phyloP scores from a whole-genome alignment of 2,329 filamentous ascomycete species.

The Clonostachys sp. region DNA sequence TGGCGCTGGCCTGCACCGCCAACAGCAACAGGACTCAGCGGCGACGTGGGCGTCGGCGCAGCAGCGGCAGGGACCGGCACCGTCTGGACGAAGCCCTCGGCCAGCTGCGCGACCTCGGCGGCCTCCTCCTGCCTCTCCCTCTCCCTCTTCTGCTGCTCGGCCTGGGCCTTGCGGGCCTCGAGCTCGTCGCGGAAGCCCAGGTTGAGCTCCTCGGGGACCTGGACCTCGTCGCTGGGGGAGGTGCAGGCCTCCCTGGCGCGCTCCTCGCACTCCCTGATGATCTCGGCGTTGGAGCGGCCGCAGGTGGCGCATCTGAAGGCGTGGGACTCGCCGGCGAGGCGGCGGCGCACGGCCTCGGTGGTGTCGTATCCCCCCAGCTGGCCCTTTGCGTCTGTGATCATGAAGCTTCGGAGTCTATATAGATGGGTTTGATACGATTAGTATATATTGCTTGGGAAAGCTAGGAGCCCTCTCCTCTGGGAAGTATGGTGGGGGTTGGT shows the following conservation, averaged over 20 bases:
- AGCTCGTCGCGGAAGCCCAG: slow-evolving; percentile 74
- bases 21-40: not conserved
- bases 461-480: too few relatives aligned
- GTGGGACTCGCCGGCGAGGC: slow-evolving; percentile 63
- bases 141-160: slow-evolving; percentile 11
- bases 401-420: slow-evolving; percentile 69
- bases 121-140: slow-evolving; percentile 29
- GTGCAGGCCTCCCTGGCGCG: slow-evolving; percentile 32
- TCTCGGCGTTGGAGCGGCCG: slow-evolving; percentile 65
- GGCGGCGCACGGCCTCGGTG: slow-evolving; percentile 58
- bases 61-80: slow-evolving; percentile 10
- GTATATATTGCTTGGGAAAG: not conserved
- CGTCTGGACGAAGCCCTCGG: slow-evolving; percentile 56
- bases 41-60: not conserved
- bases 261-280: slow-evolving; percentile 67
- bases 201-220: slow-evolving; percentile 50
- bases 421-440: not conserved
- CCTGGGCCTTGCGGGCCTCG: slow-evolving; percentile 22
- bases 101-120: slow-evolving; percentile 35
- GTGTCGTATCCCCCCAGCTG: slow-evolving; percentile 89
- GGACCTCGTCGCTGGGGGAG: slow-evolving; percentile 30
- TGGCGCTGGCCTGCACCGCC: slow-evolving; percentile 4
- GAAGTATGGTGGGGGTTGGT: too few relatives aligned
- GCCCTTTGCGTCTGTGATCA: slow-evolving; percentile 84
- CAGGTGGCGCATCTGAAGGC: slow-evolving; percentile 69